Evolutionary conservation across 352 stramenopile genomes (phyloP), one percentile per base, ranked within the genome.

Genomic region (Phytophthora hibernalis): DNA sequence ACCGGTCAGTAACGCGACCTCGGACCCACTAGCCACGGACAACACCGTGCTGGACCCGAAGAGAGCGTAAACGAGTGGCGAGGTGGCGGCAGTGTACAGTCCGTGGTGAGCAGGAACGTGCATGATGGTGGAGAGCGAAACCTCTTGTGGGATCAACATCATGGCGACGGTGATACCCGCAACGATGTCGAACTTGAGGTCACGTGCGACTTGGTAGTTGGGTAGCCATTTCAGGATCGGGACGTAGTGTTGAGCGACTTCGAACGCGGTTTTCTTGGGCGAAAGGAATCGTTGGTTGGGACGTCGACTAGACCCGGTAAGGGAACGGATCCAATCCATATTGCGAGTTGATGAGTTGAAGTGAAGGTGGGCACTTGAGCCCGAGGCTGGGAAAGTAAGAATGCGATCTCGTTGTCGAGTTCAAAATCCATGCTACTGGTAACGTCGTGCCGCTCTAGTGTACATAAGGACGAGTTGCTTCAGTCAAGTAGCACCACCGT

Each of bases 101-200:
- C 93, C 91, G 74, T 96, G 95, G 44, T 96, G 73, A 0, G 87
- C 72, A 3, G 89, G 85, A 16, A 98, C 70, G 56, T 81, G 54
- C 78, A 94, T 94, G 31, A 98, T 77, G 45, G 89, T 92, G 26
- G 88, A 87, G 61, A 97, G 94, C 58, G 77, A 88, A 65, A 98
- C 91, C 24, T 85, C 82, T 59, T 96, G 87, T n/a, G 90, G 90
- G 47, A 97, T 84, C 38, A 91, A 76, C 89, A 97, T 97, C 70
- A 97, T 85, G 54, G 82, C 85, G 16, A 85, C 77, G 16, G 77
- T 85, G 55, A 85, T 75, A 5, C 74, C 77, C 0, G 77, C 77
- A 6, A 82, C 54, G 31, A 87, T 47, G 54, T 83, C 78, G 37
- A 75, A 78, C 71, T 83, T 84, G 59, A 87, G 68, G 56, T 87